Base-by-base conservation (phyloP, 345 rosid species). In the Brassica cretica region DNA sequence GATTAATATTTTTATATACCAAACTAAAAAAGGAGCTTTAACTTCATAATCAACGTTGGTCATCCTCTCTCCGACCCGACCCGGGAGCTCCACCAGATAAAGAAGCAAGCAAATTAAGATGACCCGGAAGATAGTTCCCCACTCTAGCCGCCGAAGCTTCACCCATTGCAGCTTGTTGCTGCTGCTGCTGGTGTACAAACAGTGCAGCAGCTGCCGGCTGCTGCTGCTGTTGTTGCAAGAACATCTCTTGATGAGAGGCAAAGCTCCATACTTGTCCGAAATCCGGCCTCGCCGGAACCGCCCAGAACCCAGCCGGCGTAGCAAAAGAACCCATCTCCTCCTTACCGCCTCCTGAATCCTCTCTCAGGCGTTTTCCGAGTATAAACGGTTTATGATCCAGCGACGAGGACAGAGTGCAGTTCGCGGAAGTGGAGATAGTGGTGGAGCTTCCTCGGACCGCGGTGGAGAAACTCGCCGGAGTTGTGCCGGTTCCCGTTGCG, bases 401-500 rank as follows among this genome's bases (percentile, higher is more conserved):
- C 4, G 78, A 63, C 0, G 87, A 78, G 8, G 87, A 69, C 2
- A 83, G 78, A 27, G 78, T 67, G 56, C 56, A 49, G 56, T 49
- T 49, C 16, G 56, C 2, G 18, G 53, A 46, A 12, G 53, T 3
- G 14, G 53, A 44, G 5, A 44, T 69, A 11, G 78, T 72, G 19
- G 92, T 85, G 58, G 87, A 85, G 8, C 86, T 85, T 2, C 89
- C 86, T 0, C 97, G 89, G 11, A 86, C 79, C 2, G 91, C 86
- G 4, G 93, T 85, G 11, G 99, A 95, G 83, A 90, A 90, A 80
- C 91, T 90, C 2, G 99, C 98, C 0, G 99, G 99, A 15, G 98
- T 95, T 6, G 99, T 95, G 0, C 99, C 98, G 0, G 98, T 89
- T 0, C 99, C 98, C 2, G 99, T 95, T 7, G 99, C 99, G 10